Base-by-base conservation (phyloP, 768 basidiomycete species). In the Rhodotorula kratochvilovae region DNA sequence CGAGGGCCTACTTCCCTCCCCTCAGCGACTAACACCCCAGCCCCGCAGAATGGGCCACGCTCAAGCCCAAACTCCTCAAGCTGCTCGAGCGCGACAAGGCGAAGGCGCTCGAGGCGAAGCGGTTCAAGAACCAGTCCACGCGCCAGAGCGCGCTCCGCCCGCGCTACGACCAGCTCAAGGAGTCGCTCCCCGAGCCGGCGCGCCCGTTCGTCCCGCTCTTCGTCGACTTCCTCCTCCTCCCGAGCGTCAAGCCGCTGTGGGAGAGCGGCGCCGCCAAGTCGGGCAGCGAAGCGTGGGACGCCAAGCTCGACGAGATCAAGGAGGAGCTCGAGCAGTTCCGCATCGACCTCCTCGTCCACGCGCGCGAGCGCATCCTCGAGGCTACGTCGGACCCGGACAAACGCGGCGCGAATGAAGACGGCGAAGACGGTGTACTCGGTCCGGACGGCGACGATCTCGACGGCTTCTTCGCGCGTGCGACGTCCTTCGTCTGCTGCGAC, bases 201-300 rank as follows among this genome's bases (percentile, higher is more conserved):
- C 46, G 21, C 0, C 27, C 35, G 21, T 33, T 36, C 7, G 19
- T 31, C 12, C 69, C 69, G 0, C 63, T 70, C 45, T 66, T 70
- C 54, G 39, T 25, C 51, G 53, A 70, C 45, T 70, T 70, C 46
- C 51, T 70, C 39, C 17, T 39, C 16, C 55, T 70, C 27, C 35
- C 59, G 0, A 36, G 36, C 15, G 64, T 66, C 53, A 39, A 27
- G n/a, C 4, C 51, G 1, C 59, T 70, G 15, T 70, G 69, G 64
- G 58, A n/a, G n/a, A n/a, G n/a, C n/a, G n/a, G 33, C 12, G 12
- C 27, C 13, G n/a, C 12, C n/a, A n/a, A n/a, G n/a, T n/a, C n/a
- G 27, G 39, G 25, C 35, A 21, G 25, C 31, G 39, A 48, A 1
- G 29, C 23, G 1, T 53, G 39, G 6, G 27, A 42, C 27, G 43